Conservation (phyloP, 176 grass and related monocot genomes). For the Oryza australiensis region DNA sequence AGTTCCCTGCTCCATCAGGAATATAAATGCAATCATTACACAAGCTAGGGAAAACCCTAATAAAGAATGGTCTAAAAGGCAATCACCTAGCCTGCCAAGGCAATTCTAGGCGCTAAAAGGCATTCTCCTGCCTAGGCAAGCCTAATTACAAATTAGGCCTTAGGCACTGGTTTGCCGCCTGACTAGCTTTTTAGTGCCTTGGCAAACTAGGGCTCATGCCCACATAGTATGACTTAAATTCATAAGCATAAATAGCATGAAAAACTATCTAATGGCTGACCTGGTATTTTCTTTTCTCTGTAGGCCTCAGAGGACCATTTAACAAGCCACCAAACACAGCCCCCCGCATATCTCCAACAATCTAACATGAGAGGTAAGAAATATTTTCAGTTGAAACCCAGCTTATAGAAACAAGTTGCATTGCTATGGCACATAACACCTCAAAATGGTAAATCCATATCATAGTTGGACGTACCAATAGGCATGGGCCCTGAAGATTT, state of each 20-base stretch:
- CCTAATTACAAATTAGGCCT: neutral
- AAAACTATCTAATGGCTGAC: conserved; percentile 33
- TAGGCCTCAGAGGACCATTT: conserved; percentile 77
- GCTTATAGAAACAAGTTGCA: neutral
- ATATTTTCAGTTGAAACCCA: conserved; percentile 6
- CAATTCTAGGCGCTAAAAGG: too few relatives aligned
- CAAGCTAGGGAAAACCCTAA: neutral
- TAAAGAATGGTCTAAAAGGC: neutral
- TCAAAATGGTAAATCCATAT: conserved; percentile 27
- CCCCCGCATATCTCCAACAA: conserved; percentile 78
- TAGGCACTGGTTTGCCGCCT: neutral
- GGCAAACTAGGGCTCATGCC: neutral
- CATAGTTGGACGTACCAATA: conserved; percentile 63
- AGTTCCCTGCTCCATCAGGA: conserved; percentile 61
- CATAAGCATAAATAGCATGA: neutral
- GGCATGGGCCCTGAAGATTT: conserved; percentile 61
- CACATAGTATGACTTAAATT: neutral
- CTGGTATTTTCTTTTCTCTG: conserved; percentile 90
- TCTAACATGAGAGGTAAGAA: conserved; percentile 38
- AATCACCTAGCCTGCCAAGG: neutral
- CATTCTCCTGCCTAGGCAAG: too few relatives aligned
- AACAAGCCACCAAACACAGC: conserved; percentile 90
- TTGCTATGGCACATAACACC: neutral
- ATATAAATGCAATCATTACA: neutral
- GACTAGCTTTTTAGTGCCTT: neutral